Evolutionary conservation across 2,329 filamentous ascomycete species (phyloP).

Genomic region (Pezicula radicicola): DNA sequence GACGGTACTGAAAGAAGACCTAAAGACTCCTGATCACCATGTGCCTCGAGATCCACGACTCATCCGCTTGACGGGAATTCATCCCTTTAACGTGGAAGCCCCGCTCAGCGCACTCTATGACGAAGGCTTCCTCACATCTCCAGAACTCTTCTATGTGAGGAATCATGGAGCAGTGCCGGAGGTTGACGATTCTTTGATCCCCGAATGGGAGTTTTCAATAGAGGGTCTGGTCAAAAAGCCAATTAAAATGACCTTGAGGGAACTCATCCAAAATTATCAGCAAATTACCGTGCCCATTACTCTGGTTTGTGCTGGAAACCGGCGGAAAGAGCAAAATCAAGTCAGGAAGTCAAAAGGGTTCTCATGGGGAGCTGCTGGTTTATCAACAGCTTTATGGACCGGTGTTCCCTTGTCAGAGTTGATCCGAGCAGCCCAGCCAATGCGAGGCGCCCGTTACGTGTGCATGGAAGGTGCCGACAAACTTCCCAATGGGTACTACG

Average conservation of each 20-base stretch:
- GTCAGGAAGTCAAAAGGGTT: constrained; percentile 91
- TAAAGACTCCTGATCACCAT: constrained; percentile 79
- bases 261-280: constrained; percentile 71
- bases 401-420: constrained; percentile 75
- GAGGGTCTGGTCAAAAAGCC: constrained; percentile 82
- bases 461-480: constrained; percentile 92
- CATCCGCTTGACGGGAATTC: constrained; percentile 82
- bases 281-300: constrained; percentile 85
- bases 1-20: constrained; percentile 68
- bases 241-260: constrained; percentile 65
- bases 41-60: constrained; percentile 77
- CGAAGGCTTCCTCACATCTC: constrained; percentile 79
- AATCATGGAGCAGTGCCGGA: constrained; percentile 84
- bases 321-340: constrained; percentile 88
- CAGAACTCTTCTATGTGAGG: constrained; percentile 86
- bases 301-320: constrained; percentile 87
- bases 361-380: constrained; percentile 84
- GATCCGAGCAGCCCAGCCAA: constrained; percentile 64
- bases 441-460: constrained; percentile 71
- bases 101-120: constrained; percentile 77
- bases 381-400: constrained; percentile 87
- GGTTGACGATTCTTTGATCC: constrained; percentile 68
- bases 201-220: constrained; percentile 78
- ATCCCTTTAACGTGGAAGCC: constrained; percentile 89
- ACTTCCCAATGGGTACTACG: constrained; percentile 84